A percentile compares a stretch with the other conserved stretches of the same genome.
These are phyloP conservation scores for Calonectria hongkongensis DNA, from an alignment of 2,329 filamentous ascomycete genomes.

Conservation along the genomic window DNA sequence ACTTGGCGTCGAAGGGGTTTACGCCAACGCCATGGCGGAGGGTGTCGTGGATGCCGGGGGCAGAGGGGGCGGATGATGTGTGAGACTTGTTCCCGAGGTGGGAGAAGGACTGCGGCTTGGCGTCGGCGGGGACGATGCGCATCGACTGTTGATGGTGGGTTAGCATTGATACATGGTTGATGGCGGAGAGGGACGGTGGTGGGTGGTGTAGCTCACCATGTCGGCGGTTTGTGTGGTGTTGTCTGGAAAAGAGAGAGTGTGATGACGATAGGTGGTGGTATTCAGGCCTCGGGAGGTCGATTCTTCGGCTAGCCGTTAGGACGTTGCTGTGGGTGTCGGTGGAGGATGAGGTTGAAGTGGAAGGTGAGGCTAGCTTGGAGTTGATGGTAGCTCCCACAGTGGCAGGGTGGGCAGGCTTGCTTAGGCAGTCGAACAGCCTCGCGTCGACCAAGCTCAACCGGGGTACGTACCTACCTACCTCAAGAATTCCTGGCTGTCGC, in stretches of 20 bases:
- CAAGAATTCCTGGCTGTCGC: neutral
- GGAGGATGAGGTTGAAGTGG: constrained; percentile 34
- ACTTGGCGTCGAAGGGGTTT: constrained; percentile 69
- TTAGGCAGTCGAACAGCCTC: constrained; percentile 56
- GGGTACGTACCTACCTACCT: constrained; percentile 46
- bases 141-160: constrained; percentile 77
- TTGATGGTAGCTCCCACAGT: constrained; percentile 37
- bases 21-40: constrained; percentile 88
- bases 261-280: too few species aligned
- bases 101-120: constrained; percentile 79
- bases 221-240: constrained; percentile 57
- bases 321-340: constrained; percentile 1
- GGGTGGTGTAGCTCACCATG: constrained; percentile 66
- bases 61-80: constrained; percentile 87
- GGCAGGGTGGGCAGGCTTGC: constrained; percentile 33
- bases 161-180: constrained; percentile 39
- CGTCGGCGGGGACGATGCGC: constrained; percentile 86
- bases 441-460: constrained; percentile 44
- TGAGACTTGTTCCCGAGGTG: constrained; percentile 69
- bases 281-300: neutral
- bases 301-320: neutral
- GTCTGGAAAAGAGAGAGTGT: neutral
- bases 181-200: constrained; percentile 35
- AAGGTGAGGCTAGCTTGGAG: constrained; percentile 31
- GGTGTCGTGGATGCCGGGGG: constrained; percentile 94